These are phyloP conservation scores for Helianthus annuus DNA, from an alignment of 129 eudicot species.

Conservation along the genomic window HanXRQr2.0-SUNRISE NC_035449.2:50339105-50339604, in stretches of 20 bases:
- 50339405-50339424: slow-evolving; percentile 88
- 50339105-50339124: slow-evolving; percentile 68
- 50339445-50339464: slow-evolving; percentile 94
- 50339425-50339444: slow-evolving; percentile 88
- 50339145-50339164: slow-evolving; percentile 46
- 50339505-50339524: slow-evolving; percentile 94
- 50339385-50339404: slow-evolving; percentile 37
- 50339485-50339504: slow-evolving; percentile 80
- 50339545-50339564: too few species aligned
- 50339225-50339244: not conserved
- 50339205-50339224: slow-evolving; percentile 11
- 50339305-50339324: not conserved
- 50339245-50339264: not conserved
- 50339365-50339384: slow-evolving; percentile 3
- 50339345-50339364: not conserved
- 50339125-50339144: slow-evolving; percentile 82
- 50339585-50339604: too few species aligned
- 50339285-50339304: not conserved
- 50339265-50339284: not conserved
- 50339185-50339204: not conserved
- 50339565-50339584: too few species aligned
- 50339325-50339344: not conserved
- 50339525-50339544: slow-evolving; percentile 43
- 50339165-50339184: slow-evolving; percentile 16
- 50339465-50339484: slow-evolving; percentile 81